Percentiles rank a stretch among this genome's conserved stretches.
Conservation (phyloP, 768 basidiomycete species). For the Xerocomellus dryophilus region DNA sequence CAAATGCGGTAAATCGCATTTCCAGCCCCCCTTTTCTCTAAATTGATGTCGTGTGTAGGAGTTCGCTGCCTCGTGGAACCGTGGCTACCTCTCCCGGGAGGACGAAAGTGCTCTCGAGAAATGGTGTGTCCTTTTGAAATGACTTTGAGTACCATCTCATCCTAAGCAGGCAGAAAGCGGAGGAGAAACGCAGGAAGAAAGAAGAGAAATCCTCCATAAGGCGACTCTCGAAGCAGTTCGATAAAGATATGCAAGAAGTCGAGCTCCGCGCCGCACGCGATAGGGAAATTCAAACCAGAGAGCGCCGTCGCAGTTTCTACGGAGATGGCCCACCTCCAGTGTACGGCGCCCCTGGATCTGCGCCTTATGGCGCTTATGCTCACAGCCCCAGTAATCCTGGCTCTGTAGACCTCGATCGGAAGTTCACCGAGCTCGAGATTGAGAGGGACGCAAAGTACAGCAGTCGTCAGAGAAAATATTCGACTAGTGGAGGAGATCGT, state of each 20-base stretch:
- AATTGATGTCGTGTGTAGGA: conserved; percentile 39
- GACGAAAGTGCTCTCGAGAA: conserved; percentile 44
- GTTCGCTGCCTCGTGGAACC: conserved; percentile 55
- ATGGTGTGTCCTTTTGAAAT: conserved; percentile 37
- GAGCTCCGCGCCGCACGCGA: conserved; percentile 59
- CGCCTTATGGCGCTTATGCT: conserved; percentile 22
- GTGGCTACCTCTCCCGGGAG: conserved; percentile 38
- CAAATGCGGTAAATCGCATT: conserved; percentile 44
- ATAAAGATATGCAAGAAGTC: conserved; percentile 46
- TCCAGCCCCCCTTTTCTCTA: conserved; percentile 1
- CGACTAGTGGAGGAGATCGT: conserved; percentile 39
- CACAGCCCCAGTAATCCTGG: conserved; percentile 24
- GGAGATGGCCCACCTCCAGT: conserved; percentile 33
- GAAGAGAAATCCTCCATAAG: conserved; percentile 44
- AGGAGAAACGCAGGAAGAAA: conserved; percentile 51
- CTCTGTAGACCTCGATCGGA: conserved; percentile 37
- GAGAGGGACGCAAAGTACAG: conserved; percentile 29
- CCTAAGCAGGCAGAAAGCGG: conserved; percentile 43
- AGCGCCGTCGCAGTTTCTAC: conserved; percentile 56
- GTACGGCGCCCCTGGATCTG: conserved; percentile 24
- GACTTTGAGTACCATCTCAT: conserved; percentile 12
- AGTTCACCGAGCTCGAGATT: conserved; percentile 34
- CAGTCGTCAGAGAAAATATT: conserved; percentile 46
- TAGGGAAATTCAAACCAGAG: conserved; percentile 46
- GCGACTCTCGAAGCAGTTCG: conserved; percentile 37